Base-by-base conservation (phyloP, 805 yeast species). In the Barnettozyma pratensis region DNA sequence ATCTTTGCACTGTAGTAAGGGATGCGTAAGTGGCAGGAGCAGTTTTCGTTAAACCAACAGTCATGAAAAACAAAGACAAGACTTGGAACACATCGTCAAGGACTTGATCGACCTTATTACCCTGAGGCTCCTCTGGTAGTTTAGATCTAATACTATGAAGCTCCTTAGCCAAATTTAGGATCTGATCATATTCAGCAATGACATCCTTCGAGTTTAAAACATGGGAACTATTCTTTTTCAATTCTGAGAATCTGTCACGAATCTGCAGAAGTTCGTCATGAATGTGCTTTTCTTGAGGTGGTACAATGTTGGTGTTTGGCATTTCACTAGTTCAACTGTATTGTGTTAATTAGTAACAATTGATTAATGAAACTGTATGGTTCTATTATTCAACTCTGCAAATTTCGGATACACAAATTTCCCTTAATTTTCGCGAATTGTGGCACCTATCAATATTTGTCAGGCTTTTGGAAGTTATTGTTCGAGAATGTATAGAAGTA, bases 1-100 rank as follows among this genome's bases (percentile, higher is more conserved):
- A 70, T 56, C 94, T 81, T 67, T 84, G 85, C 25, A 94, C 96
- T 0, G 98, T 89, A 39, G 90, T 76, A 39, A 92, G 70, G 4
- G 96, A 87, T 6, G 96, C 92, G 67, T 87, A 94, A 1, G 96
- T 87, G 5, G 97, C 96, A 1, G 98, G 96, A 1, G 97, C 96
- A 35, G 89, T 78, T 57, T 89, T 84, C 42, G 86, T 85, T 57
- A 89, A 72, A 3, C 99, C 99, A 50, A 95, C 94, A 2, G 98
- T 88, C 60, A 92, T 79, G 66, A 91, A 88, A 55, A 94, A 85
- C 45, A 94, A 73, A 11, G 96, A 85, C 41, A 92, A 69, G 42
- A 94, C 69, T 65, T 92, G 97, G 74, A 92, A 89, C 26, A 87
- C 87, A 59, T 91, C 97, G 65, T 91, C 97, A 39, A 88, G 73